Base-by-base conservation (phyloP, 2,329 filamentous ascomycete genomes). In the Fusarium pseudoanthophilum region DNA sequence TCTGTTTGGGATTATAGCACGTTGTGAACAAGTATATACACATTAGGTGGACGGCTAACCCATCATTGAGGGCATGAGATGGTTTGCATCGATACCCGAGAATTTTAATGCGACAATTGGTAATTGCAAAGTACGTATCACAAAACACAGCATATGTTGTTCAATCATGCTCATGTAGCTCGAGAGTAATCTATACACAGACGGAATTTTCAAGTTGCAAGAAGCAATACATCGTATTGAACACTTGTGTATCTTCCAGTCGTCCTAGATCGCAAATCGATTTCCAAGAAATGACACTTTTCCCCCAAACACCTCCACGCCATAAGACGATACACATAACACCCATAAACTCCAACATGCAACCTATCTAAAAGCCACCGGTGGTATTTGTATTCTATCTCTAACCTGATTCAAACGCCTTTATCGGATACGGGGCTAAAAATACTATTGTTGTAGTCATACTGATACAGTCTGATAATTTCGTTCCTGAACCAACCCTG, bases 21-120 rank as follows among this genome's bases (percentile, higher is more conserved):
- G 52, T 39, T 40, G 21, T 37, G 24, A 52, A 43, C 48, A 30
- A 69, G 48, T 62, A 60, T 56, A 64, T 55, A 48, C 26, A 61
- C 37, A 52, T 48, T 48, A 40, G 52, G 52, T 61, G 64, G 61
- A 63, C 43, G 46, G 51, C 39, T 51, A 37, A 55, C 49, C 57
- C 45, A 53, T 64, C 24, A 49, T 49, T 62, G 60, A 55, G 51
- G 71, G 60, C 55, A 74, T 55, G 52, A 71, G 26, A 64, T 68
- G 63, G 34, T 28, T 51, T 70, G 51, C 49, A 65, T 63, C 68
- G 43, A 77, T 74, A 77, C 71, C 74, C 68, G 62, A 62, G 64
- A 75, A 65, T 67, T 67, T 42, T 37, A 64, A 73, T 72, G 64
- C 60, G 57, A 48, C 30, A 30, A 32, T 32, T 67, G 32, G 32